Evolutionary conservation across 495 filamentous ascomycete genomes (phyloP).

Genomic region (Aspergillus ostianus): DNA sequence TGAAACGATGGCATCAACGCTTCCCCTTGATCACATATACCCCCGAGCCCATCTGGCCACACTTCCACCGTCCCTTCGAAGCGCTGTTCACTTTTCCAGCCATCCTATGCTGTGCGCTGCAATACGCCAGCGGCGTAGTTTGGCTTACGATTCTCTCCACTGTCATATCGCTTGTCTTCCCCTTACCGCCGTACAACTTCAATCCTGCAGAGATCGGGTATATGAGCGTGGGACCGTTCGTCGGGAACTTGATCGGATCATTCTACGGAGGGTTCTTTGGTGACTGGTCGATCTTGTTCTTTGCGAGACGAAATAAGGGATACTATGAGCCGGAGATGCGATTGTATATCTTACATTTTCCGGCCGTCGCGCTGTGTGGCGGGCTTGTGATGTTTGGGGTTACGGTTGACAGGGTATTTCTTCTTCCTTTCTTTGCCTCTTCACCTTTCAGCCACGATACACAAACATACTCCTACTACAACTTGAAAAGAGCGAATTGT

Average conservation of each 20-base stretch:
- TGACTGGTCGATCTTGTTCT: conserved; percentile 39
- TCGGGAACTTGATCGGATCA: conserved; percentile 40
- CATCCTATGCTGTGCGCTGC: conserved; percentile 38
- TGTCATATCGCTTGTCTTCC: conserved; percentile 32
- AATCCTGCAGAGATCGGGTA: conserved; percentile 38
- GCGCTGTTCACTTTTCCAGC: conserved; percentile 35
- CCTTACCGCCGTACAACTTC: conserved; percentile 43
- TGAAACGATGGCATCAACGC: conserved; percentile 26
- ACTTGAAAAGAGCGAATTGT: background rate
- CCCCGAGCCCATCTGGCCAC: conserved; percentile 33
- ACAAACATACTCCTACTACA: no score
- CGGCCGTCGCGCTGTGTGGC: conserved; percentile 25
- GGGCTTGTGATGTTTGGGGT: conserved; percentile 40
- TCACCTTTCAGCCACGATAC: no score
- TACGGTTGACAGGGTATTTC: conserved; percentile 26
- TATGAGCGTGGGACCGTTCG: conserved; percentile 38
- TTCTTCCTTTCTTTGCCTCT: background rate
- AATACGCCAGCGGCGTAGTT: conserved; percentile 37
- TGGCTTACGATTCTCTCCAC: conserved; percentile 36
- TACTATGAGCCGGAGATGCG: conserved; percentile 46
- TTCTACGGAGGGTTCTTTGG: conserved; percentile 38
- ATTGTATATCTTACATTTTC: conserved; percentile 34
- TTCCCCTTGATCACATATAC: conserved; percentile 27
- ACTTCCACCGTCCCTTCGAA: conserved; percentile 34
- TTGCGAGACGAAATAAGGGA: conserved; percentile 38